Evolutionary conservation across 2,329 filamentous ascomycete genomes (phyloP).

Genomic region (Aureobasidium sp.): DNA sequence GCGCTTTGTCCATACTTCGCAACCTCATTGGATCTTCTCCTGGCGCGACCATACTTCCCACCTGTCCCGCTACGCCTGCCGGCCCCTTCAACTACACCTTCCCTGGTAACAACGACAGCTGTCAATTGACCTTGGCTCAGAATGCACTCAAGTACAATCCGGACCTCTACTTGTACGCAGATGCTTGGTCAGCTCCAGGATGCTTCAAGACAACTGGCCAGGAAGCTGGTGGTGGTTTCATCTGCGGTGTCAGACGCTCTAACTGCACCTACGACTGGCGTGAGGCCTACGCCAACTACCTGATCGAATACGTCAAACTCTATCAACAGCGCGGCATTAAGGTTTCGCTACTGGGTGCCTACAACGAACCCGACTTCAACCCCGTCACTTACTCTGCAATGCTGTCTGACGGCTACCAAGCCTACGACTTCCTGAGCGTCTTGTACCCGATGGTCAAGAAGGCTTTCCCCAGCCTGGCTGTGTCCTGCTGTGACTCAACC

Average conservation of each 20-base stretch:
- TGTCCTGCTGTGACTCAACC: conserved; percentile 21
- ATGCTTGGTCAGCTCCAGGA: conserved; percentile 22
- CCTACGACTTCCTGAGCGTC: conserved; percentile 20
- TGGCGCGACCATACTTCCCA: conserved; percentile 18
- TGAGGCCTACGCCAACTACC: conserved; percentile 43
- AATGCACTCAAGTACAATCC: conserved; percentile 21
- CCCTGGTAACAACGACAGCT: conserved; percentile 17
- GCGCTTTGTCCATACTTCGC: conserved; percentile 21
- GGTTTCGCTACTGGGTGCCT: conserved; percentile 25
- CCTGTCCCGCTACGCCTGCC: conserved; percentile 19
- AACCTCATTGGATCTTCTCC: conserved; percentile 21
- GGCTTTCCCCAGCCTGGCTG: conserved; percentile 19
- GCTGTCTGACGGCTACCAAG: conserved; percentile 22
- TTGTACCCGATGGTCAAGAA: conserved; percentile 21
- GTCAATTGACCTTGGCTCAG: conserved; percentile 20
- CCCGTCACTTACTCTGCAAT: conserved; percentile 21
- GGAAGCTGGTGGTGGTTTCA: conserved; percentile 19
- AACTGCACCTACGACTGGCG: conserved; percentile 32
- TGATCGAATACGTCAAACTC: conserved; percentile 43
- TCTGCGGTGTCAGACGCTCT: conserved; percentile 20
- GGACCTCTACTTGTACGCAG: conserved; percentile 21
- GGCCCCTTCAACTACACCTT: conserved; percentile 19
- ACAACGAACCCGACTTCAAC: conserved; percentile 22
- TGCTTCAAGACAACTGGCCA: conserved; percentile 20
- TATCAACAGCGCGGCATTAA: conserved; percentile 40